Conservation (phyloP, 352 stramenopile species). For the Phytophthora podocarpi region DNA sequence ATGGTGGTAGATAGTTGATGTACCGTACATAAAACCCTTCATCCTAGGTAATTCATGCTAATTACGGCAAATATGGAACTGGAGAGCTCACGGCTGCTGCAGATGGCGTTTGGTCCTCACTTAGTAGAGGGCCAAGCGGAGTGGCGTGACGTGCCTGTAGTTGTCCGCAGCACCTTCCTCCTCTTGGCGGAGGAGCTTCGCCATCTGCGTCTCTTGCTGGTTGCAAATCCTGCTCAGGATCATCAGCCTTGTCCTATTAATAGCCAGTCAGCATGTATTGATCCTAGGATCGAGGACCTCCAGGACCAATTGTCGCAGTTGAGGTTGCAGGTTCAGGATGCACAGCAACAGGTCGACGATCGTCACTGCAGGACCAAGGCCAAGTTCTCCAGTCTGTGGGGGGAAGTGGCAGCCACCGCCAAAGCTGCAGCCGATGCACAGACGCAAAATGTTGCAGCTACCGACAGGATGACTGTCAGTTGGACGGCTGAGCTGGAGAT, state of each 20-base stretch:
- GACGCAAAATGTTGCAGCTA: too few relatives aligned
- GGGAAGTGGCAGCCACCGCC: conserved; percentile 13
- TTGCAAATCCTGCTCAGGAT: too few relatives aligned
- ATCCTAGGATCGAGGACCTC: neutral
- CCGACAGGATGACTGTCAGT: neutral
- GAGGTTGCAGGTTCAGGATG: neutral
- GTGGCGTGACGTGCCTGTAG: conserved; percentile 50
- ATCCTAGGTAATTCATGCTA: too few relatives aligned
- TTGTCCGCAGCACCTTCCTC: conserved; percentile 62
- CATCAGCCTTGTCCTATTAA: too few relatives aligned
- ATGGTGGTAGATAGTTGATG: neutral
- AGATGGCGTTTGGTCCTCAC: too few relatives aligned
- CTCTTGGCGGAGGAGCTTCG: conserved; percentile 52
- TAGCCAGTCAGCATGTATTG: too few relatives aligned
- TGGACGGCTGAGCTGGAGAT: conserved; percentile 9
- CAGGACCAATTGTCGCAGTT: conserved; percentile 12
- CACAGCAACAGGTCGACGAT: neutral
- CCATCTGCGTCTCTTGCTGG: conserved; percentile 19
- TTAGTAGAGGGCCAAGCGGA: conserved; percentile 44
- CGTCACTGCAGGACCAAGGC: conserved; percentile 6
- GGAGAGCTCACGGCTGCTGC: conserved; percentile 22
- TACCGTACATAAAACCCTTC: too few relatives aligned
- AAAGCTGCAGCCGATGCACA: conserved; percentile 4
- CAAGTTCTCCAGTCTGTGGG: conserved; percentile 13
- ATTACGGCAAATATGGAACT: conserved; percentile 11